Base-by-base conservation (phyloP, 352 stramenopile species). In the Pythium aristosporum region DNA sequence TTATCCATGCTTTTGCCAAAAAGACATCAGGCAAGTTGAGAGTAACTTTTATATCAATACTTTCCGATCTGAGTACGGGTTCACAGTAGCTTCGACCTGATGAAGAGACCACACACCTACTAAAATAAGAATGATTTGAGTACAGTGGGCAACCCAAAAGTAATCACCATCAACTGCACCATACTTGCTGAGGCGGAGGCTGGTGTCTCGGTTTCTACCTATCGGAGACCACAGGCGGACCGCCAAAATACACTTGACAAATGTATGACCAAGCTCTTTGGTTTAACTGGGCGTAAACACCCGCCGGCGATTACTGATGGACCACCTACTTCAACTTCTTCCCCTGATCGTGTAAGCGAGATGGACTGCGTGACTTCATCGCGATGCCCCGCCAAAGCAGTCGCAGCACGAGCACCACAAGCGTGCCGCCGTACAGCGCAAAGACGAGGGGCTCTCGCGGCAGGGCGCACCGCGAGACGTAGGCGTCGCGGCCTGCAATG, bases 251-350 rank as follows among this genome's bases (percentile, higher is more conserved):
- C 43, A 55, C 8, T 55, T 63, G 42, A 16, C 10, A 30, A 50
- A 32, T 30, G 44, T 50, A 50, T 50, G 44, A 1, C 3, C 16
- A 16, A 4, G 36, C 37, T 20, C 51, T 2, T 23, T 8, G 5
- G n/a, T 28, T 43, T n/a, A 10, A 34, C 20, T 30, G 44, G n/a
- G 18, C 30, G 44, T 63, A 63, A 63, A 47, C 53, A 49, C 32
- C 7, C 16, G 13, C n/a, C 16, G 4, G 13, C 13, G 53, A 48
- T 59, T 59, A 50, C 39, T 12, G 11, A n/a, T 9, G 6, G 3
- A 3, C 20, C 11, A n/a, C 37, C 48, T 58, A 67, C 44, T 55
- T 62, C 34, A 55, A 50, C 55, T 67, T 67, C 53, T 67, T 67
- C 11, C 16, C 15, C 34, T 67, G 61, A 67, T 58, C 52, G 30